Percentiles rank a stretch among this genome's conserved stretches.
phyloP scores from a whole-genome alignment of 148 eudicot species.

The Arbutus unedo region DNA sequence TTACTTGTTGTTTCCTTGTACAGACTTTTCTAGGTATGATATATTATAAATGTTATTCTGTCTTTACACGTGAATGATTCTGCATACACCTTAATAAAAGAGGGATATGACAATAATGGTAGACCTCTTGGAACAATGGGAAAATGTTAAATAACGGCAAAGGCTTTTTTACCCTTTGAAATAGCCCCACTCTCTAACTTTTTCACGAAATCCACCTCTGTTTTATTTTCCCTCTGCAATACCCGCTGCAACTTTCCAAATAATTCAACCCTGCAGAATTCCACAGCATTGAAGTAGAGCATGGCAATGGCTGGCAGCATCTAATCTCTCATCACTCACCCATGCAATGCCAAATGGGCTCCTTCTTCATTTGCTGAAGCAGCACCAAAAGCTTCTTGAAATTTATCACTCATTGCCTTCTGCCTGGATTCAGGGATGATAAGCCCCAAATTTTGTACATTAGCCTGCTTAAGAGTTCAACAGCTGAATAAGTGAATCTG shows the following conservation, averaged over 20 bases:
- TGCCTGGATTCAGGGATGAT: slow-evolving; percentile 27
- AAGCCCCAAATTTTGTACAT: slow-evolving; percentile 30
- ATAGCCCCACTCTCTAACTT: slow-evolving; percentile 39
- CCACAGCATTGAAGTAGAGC: slow-evolving; percentile 14
- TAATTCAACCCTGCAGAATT: slow-evolving; percentile 46
- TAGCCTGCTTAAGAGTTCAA: slow-evolving; percentile 32
- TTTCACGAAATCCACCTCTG: slow-evolving; percentile 50
- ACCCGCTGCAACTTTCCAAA: slow-evolving; percentile 69
- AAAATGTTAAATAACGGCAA: background rate
- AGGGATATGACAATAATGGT: background rate
- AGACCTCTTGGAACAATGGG: background rate
- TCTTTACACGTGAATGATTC: slow-evolving; percentile 1
- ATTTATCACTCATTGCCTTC: slow-evolving; percentile 77
- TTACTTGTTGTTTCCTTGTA: background rate
- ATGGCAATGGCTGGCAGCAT: slow-evolving; percentile 8
- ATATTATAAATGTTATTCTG: background rate
- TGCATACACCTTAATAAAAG: background rate
- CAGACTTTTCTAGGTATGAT: background rate
- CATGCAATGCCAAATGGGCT: slow-evolving; percentile 28
- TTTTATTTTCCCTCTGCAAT: slow-evolving; percentile 69
- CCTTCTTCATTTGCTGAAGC: slow-evolving; percentile 34
- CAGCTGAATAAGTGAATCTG: slow-evolving; percentile 1
- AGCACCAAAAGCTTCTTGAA: slow-evolving; percentile 70
- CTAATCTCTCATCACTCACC: slow-evolving; percentile 46
- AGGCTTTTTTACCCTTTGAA: slow-evolving; percentile 38